These are phyloP conservation scores for Thermoascus crustaceus DNA, from an alignment of 2,329 filamentous ascomycete genomes.

Conservation along the genomic window DNA sequence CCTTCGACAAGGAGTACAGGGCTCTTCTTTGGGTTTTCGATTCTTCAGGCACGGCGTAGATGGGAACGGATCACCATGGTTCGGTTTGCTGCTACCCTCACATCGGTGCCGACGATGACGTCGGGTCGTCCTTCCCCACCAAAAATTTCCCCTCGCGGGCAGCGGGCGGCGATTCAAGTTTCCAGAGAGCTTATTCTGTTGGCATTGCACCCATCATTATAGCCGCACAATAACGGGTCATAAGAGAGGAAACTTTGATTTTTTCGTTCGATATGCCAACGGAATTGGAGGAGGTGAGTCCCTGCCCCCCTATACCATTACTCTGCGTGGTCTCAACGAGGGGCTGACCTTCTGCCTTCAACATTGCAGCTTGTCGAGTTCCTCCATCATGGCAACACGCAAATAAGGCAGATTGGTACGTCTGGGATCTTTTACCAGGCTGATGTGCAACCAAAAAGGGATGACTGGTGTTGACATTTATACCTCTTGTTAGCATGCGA, in stretches of 20 bases:
- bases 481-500: constrained; percentile 55
- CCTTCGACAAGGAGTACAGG: too few relatives aligned
- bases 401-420: constrained; percentile 72
- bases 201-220: too few relatives aligned
- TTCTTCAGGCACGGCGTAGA: too few relatives aligned
- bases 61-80: too few relatives aligned
- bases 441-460: constrained; percentile 3
- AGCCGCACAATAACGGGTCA: neutral
- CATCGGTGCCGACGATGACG: too few relatives aligned
- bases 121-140: too few relatives aligned
- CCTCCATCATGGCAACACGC: constrained; percentile 82
- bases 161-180: too few relatives aligned
- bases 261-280: constrained; percentile 53
- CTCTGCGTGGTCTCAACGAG: too few relatives aligned
- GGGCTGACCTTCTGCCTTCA: neutral
- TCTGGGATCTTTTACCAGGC: constrained; percentile 5
- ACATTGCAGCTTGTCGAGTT: constrained; percentile 72
- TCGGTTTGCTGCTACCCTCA: too few relatives aligned
- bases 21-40: too few relatives aligned
- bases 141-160: too few relatives aligned
- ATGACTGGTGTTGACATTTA: constrained; percentile 11
- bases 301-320: neutral
- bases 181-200: too few relatives aligned
- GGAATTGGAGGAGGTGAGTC: constrained; percentile 65
- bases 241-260: neutral